Conservation (phyloP, 2,329 filamentous ascomycete species). For the Sclerotiophoma versabilis region DNA sequence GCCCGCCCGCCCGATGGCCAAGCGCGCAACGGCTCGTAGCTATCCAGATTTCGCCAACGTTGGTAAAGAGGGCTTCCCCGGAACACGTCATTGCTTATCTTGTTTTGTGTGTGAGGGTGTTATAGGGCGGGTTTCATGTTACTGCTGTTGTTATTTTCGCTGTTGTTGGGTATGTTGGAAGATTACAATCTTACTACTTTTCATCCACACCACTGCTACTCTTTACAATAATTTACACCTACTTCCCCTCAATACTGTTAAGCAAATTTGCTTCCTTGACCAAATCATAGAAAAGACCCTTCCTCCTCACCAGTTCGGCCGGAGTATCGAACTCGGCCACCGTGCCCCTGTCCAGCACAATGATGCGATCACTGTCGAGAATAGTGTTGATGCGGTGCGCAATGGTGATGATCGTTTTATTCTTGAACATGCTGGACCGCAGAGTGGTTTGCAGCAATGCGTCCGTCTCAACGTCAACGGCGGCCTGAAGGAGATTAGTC, state of each 20-base stretch:
- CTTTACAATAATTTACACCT: not conserved
- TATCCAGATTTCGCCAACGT: not conserved
- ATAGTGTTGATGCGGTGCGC: slow-evolving; percentile 99
- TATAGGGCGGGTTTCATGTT: not conserved
- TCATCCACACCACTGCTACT: not conserved
- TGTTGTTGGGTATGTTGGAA: not conserved
- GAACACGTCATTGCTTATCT: slow-evolving; percentile 7
- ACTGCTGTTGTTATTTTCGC: no score
- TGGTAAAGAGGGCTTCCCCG: not conserved
- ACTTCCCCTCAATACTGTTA: slow-evolving; percentile 26
- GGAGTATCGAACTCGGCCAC: slow-evolving; percentile 95
- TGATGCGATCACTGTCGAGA: slow-evolving; percentile 83
- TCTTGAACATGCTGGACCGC: slow-evolving; percentile 74
- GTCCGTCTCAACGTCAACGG: slow-evolving; percentile 74
- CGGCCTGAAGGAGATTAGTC: slow-evolving; percentile 55
- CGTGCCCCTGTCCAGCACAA: slow-evolving; percentile 88
- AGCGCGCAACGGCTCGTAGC: slow-evolving; percentile 9
- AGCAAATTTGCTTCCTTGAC: slow-evolving; percentile 89
- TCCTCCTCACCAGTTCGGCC: slow-evolving; percentile 73
- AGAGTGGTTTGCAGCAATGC: slow-evolving; percentile 69
- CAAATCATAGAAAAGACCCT: slow-evolving; percentile 85
- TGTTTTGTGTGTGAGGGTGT: not conserved
- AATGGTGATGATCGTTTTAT: slow-evolving; percentile 97
- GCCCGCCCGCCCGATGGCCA: slow-evolving; percentile 3
- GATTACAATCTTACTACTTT: slow-evolving; percentile 7